Evolutionary conservation across 192 early-diverging fungal genomes (phyloP), one percentile per base, ranked within the genome.

Genomic region (Coemansia javaensis): DNA sequence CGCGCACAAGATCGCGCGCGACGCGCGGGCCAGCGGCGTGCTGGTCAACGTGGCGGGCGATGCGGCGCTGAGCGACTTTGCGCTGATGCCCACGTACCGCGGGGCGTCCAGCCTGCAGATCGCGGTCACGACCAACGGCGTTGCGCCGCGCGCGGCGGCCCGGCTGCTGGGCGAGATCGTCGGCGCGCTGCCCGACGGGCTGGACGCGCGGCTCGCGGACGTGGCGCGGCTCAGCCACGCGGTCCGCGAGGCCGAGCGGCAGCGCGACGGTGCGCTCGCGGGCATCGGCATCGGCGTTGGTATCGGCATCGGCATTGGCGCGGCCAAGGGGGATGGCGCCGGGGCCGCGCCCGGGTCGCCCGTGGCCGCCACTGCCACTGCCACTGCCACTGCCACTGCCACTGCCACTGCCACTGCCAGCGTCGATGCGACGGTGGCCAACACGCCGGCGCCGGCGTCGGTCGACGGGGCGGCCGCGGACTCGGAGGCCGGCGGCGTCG

Each of bases 21-120:
- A 58, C 17, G 78, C 54, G 20, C 69, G 47, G 55, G 75, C 82
- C 17, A 79, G 46, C 8, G 75, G 82, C 5, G 82, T 89, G 14
- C 85, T 85, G 18, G 77, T 92, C 10, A 90, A 92, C 47, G 83
- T 87, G 11, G 81, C 90, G 0, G 89, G 89, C 50, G 73, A 78
- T 36, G 70, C 71, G 7, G 80, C 81, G 11, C 59, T 88, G n/a
- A 90, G 87, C 63, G 86, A 90, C 54, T 92, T 92, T 68, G 79
- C 75, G 52, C 84, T 92, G 59, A 79, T 88, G 53, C 83, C 87
- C 13, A 84, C 81, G 22, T 79, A 84, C 46, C 69, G 82, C 31
- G 85, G 86, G 38, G 70, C 78, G 20, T 66, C 56, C 17, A 51
- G 69, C n/a, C 56, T 90, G 18, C 89, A 91, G 74, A 74, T 92